Evolutionary conservation across 345 rosid species (phyloP).

Genomic region (Dipteronia dyeriana): DNA sequence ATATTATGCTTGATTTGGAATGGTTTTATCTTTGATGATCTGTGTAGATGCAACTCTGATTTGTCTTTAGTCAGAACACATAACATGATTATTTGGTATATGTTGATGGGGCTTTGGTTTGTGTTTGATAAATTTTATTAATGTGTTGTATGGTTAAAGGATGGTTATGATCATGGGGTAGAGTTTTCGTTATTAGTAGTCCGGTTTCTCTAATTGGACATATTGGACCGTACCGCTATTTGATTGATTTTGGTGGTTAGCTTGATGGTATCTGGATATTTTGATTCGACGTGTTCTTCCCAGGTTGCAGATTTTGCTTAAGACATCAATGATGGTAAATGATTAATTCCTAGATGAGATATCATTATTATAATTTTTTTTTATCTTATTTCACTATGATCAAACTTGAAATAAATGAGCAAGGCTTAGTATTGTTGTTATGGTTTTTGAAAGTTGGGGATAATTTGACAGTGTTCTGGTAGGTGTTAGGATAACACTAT

Average conservation of each 20-base stretch:
- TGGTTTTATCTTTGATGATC: not conserved
- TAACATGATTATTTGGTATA: not conserved
- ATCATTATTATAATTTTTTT: too few relatives aligned
- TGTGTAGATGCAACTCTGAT: not conserved
- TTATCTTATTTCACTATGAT: not conserved
- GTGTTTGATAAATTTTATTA: constrained; percentile 7
- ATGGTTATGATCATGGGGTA: not conserved
- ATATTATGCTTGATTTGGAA: not conserved
- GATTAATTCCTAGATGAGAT: not conserved
- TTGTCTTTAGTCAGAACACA: not conserved
- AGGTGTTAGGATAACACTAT: not conserved
- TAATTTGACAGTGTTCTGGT: not conserved
- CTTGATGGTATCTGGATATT: not conserved
- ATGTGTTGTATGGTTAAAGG: not conserved
- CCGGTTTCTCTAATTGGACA: not conserved
- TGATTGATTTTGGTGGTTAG: not conserved
- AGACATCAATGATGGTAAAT: not conserved
- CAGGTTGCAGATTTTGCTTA: not conserved
- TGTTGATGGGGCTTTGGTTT: not conserved
- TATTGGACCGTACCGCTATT: not conserved
- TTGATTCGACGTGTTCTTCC: not conserved
- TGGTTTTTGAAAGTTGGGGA: not conserved
- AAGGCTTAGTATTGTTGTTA: not conserved
- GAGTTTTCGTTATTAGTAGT: not conserved
- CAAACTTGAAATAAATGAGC: not conserved